Percentiles rank a stretch among this genome's conserved stretches.
phyloP scores from a whole-genome alignment of 331 rosid genomes.

The Malus hybrid region DNA sequence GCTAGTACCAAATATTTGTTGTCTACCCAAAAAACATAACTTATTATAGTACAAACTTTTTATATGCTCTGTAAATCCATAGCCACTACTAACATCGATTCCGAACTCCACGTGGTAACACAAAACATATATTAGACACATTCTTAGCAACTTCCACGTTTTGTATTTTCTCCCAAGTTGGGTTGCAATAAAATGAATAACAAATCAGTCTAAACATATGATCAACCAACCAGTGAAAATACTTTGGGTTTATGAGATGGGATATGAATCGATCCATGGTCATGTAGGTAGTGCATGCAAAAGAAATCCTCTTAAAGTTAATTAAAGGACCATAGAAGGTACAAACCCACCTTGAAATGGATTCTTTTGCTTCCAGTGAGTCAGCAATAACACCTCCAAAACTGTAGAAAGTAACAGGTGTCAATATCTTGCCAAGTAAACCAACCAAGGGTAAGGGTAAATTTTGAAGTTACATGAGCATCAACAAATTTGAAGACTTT shows the following conservation, averaged over 20 bases:
- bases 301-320: conserved; percentile 3
- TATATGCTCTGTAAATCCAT: background rate
- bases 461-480: background rate
- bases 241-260: background rate
- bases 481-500: background rate
- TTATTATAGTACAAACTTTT: background rate
- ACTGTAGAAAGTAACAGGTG: conserved; percentile 37
- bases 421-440: conserved; percentile 5
- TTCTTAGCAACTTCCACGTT: background rate
- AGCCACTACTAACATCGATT: background rate
- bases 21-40: background rate
- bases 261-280: background rate
- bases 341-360: conserved; percentile 71
- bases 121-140: background rate
- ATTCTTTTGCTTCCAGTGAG: conserved; percentile 68
- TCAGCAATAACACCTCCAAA: conserved; percentile 75
- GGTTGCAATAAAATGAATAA: background rate
- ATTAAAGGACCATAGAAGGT: conserved; percentile 11
- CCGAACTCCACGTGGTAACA: background rate
- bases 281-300: background rate
- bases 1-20: background rate
- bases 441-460: conserved; percentile 1
- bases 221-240: background rate
- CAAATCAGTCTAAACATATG: background rate
- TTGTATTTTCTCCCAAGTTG: background rate